These are phyloP conservation scores for Daldinia vernicosa DNA, from an alignment of 495 filamentous ascomycete genomes.

Conservation along the genomic window DNA sequence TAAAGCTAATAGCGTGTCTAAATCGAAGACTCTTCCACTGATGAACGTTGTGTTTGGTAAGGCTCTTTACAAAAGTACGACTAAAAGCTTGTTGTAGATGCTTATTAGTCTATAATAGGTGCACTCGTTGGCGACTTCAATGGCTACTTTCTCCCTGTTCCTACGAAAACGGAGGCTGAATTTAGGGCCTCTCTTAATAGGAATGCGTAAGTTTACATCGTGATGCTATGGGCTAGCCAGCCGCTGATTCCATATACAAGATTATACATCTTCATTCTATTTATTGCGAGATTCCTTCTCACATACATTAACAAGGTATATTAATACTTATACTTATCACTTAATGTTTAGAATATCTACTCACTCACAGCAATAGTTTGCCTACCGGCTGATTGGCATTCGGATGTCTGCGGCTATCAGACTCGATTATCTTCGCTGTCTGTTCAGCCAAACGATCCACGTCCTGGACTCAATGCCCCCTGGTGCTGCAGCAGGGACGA, in stretches of 20 bases:
- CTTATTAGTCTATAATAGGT: conserved; percentile 36
- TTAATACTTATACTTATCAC: neutral
- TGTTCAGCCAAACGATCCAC: conserved; percentile 64
- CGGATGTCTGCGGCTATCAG: conserved; percentile 62
- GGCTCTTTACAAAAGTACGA: neutral
- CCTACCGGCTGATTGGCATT: conserved; percentile 59
- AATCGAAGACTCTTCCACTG: conserved; percentile 39
- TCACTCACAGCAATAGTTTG: conserved; percentile 47
- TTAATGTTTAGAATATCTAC: conserved; percentile 9
- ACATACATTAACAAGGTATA: conserved; percentile 59
- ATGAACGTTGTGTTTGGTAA: conserved; percentile 47
- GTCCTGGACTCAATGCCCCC: conserved; percentile 67
- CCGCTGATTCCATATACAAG: conserved; percentile 27
- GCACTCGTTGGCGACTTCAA: conserved; percentile 44
- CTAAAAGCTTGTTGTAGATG: neutral
- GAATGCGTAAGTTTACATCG: conserved; percentile 36
- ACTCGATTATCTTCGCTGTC: conserved; percentile 60
- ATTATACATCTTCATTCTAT: conserved; percentile 51
- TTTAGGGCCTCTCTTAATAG: conserved; percentile 40
- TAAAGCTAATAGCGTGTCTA: conserved; percentile 10
- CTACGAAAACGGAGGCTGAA: conserved; percentile 34
- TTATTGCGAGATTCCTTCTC: conserved; percentile 55
- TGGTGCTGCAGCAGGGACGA: conserved; percentile 63
- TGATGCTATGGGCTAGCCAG: too few relatives aligned
- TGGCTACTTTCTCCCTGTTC: conserved; percentile 42